Evolutionary conservation across 208 protist species (phyloP), one percentile per base, ranked within the genome.

Genomic region (Leptomonas seymouri): DNA sequence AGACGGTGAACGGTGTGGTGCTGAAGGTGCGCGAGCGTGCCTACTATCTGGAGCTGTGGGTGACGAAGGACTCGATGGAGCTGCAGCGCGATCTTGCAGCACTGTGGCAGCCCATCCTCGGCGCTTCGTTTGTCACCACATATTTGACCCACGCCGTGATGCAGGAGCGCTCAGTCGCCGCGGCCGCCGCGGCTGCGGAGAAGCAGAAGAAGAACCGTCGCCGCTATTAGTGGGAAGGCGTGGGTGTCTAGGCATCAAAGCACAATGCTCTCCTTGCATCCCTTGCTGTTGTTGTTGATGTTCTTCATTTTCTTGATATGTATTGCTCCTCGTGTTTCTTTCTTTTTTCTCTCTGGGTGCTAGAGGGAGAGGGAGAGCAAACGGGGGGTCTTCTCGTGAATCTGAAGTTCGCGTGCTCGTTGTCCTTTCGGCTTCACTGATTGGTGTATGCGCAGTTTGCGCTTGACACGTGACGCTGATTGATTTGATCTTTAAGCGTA

Each of bases 11-110:
- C 70, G 91, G 91, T 48, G 77, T 96, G 15, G 87, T 76, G 25
- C 65, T 94, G 31, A 96, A 96, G 80, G 80, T 93, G 45, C 87
- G 89, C 8, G 86, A 87, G 36, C 70, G 76, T 6, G 84, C 74
- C 55, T 93, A 88, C 80, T 55, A 87, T 61, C 72, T 96, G 23
- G 86, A 96, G 78, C 49, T 96, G 34, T 96, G 91, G 89, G 88
- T 96, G 51, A 93, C 84, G 21, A 68, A 85, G 67, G 70, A 91
- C 45, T 82, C 80, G 14, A 55, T 67, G 1, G 85, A 84, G 65
- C 76, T 95, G 39, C 84, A 82, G 68, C 55, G 63, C 30, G 90
- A 95, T 44, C 67, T 95, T 16, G 83, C 81, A 41, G 69, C 88
- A 34, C 79, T 95, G 30, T 76, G 79, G 76, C 80, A 85, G 30